These are phyloP conservation scores for Colletotrichum neosansevieriae DNA, from an alignment of 2,329 filamentous ascomycete species.

Conservation along the genomic window DNA sequence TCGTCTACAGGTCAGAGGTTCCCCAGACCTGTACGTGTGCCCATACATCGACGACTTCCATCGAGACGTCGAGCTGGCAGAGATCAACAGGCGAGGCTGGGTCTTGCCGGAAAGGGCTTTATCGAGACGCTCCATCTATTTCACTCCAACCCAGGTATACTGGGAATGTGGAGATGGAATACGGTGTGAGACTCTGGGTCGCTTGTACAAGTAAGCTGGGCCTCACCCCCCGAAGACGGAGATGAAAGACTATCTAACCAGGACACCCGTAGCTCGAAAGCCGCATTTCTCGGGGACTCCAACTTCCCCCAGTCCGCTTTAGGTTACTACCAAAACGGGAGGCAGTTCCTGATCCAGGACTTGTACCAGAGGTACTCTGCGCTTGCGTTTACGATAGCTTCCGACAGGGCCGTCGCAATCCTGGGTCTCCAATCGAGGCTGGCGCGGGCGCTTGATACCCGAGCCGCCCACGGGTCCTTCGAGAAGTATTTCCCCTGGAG, in stretches of 20 bases:
- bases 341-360: slow-evolving; percentile 23
- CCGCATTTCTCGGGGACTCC: slow-evolving; percentile 30
- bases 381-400: slow-evolving; percentile 23
- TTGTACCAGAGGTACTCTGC: slow-evolving; percentile 27
- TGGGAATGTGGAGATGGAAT: slow-evolving; percentile 54
- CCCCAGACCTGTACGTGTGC: slow-evolving; percentile 44
- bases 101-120: slow-evolving; percentile 55
- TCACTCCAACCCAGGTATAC: slow-evolving; percentile 51
- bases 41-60: slow-evolving; percentile 50
- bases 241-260: background rate
- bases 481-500: slow-evolving; percentile 6
- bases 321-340: slow-evolving; percentile 17
- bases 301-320: slow-evolving; percentile 25
- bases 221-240: background rate
- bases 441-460: slow-evolving; percentile 12
- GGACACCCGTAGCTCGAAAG: background rate
- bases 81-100: slow-evolving; percentile 53
- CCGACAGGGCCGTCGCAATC: slow-evolving; percentile 28
- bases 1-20: background rate
- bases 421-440: slow-evolving; percentile 23
- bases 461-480: slow-evolving; percentile 18
- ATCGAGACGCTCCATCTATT: slow-evolving; percentile 52
- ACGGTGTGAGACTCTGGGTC: slow-evolving; percentile 50
- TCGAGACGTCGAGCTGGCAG: slow-evolving; percentile 46
- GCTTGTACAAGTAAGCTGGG: slow-evolving; percentile 49